These are phyloP conservation scores for Solanum sitiens DNA, from an alignment of 257 asterid genomes.

Conservation along the genomic window DNA sequence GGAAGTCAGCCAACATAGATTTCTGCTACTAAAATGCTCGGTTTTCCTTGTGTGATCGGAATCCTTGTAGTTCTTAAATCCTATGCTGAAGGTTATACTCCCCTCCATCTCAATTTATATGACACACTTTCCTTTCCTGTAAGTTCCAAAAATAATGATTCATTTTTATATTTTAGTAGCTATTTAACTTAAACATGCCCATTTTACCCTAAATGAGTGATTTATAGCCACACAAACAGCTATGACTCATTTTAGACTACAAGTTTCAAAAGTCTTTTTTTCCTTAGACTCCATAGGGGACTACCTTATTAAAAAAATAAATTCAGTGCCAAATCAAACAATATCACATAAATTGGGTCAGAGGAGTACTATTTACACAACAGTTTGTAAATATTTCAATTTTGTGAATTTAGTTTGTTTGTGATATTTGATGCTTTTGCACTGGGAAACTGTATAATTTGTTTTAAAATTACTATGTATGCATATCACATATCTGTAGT, in stretches of 20 bases:
- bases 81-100: background rate
- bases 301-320: background rate
- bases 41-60: background rate
- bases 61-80: background rate
- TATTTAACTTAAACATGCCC: background rate
- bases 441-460: background rate
- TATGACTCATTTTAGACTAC: background rate
- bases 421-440: background rate
- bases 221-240: background rate
- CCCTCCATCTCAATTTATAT: background rate
- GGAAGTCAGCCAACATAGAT: background rate
- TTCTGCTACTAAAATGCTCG: background rate
- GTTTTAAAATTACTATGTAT: background rate
- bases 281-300: background rate
- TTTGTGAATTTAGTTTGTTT: background rate
- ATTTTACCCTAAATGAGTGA: background rate
- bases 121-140: background rate
- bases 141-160: background rate
- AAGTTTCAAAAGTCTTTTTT: background rate
- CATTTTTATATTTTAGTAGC: background rate
- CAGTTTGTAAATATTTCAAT: background rate
- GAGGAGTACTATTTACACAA: background rate
- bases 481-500: background rate
- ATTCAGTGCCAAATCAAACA: background rate
- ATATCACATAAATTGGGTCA: background rate